Evolutionary conservation across 2,329 filamentous ascomycete genomes (phyloP).

Genomic region (Lecanicillium sp.): DNA sequence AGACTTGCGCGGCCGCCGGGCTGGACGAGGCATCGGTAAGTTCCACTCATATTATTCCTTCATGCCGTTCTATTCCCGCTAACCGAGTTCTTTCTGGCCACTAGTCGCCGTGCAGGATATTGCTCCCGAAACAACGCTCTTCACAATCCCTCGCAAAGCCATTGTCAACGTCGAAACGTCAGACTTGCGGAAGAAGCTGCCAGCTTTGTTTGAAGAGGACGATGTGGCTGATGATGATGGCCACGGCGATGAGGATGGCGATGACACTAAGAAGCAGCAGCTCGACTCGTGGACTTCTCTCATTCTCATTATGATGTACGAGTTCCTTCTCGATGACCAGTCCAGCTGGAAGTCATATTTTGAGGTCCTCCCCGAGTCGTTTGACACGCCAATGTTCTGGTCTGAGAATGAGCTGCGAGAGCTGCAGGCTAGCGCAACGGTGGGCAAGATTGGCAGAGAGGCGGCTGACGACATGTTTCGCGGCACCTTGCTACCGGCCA

Average conservation of each 20-base stretch:
- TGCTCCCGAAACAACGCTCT: constrained; percentile 66
- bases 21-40: constrained; percentile 49
- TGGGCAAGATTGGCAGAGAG: constrained; percentile 66
- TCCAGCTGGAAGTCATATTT: constrained; percentile 77
- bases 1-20: constrained; percentile 41
- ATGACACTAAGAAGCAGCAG: constrained; percentile 23
- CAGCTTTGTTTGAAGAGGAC: constrained; percentile 40
- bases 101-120: constrained; percentile 69
- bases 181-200: constrained; percentile 50
- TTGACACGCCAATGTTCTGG: constrained; percentile 93
- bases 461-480: constrained; percentile 65
- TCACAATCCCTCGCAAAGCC: constrained; percentile 65
- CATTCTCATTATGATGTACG: constrained; percentile 77
- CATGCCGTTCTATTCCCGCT: too few species aligned
- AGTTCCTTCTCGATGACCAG: constrained; percentile 48
- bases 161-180: constrained; percentile 72
- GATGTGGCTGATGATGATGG: constrained; percentile 22
- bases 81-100: background rate
- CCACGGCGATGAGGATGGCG: constrained; percentile 28
- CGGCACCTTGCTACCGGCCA: constrained; percentile 40
- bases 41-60: background rate
- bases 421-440: constrained; percentile 71
- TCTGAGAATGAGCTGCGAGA: constrained; percentile 57
- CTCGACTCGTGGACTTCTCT: constrained; percentile 48
- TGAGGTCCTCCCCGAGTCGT: constrained; percentile 59